Evolutionary conservation across 306 rosid genomes (phyloP).

Genomic region (Prunus davidiana): DNA sequence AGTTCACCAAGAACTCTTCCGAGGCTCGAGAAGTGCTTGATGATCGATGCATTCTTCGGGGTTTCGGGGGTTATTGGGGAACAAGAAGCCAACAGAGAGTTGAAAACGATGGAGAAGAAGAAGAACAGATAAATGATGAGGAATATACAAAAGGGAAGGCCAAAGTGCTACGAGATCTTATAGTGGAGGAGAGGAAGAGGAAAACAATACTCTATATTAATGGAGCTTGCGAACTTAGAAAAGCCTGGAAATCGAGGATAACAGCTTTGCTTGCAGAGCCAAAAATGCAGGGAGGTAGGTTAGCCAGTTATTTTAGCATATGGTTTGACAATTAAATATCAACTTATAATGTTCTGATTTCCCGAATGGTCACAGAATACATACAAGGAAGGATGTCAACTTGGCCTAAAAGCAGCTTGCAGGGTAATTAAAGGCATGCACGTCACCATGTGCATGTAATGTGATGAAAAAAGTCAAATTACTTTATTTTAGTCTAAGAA

Average conservation of each 20-base stretch:
- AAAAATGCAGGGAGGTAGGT: conserved; percentile 1
- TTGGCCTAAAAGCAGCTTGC: conserved; percentile 4
- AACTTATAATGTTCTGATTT: not conserved
- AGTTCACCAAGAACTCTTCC: conserved; percentile 38
- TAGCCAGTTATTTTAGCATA: no score
- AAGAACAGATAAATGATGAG: not conserved
- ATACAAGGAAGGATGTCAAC: not conserved
- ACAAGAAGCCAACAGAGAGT: not conserved
- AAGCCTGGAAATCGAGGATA: conserved; percentile 19
- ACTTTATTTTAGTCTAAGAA: not conserved
- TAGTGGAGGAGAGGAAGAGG: not conserved
- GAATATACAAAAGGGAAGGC: not conserved
- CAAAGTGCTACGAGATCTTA: not conserved
- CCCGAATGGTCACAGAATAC: no score
- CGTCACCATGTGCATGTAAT: conserved; percentile 20
- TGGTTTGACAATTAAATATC: no score
- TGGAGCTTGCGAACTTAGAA: not conserved
- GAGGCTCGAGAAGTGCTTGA: conserved; percentile 34
- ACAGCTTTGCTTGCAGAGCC: conserved; percentile 25
- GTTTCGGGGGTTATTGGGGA: not conserved
- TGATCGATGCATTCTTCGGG: conserved; percentile 34
- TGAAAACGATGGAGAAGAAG: not conserved
- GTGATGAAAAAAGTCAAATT: not conserved
- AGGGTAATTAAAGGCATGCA: conserved; percentile 21
- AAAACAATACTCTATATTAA: not conserved